Evolutionary conservation across 2,329 filamentous ascomycete genomes (phyloP).

Genomic region (Aquanectria penicillioides): DNA sequence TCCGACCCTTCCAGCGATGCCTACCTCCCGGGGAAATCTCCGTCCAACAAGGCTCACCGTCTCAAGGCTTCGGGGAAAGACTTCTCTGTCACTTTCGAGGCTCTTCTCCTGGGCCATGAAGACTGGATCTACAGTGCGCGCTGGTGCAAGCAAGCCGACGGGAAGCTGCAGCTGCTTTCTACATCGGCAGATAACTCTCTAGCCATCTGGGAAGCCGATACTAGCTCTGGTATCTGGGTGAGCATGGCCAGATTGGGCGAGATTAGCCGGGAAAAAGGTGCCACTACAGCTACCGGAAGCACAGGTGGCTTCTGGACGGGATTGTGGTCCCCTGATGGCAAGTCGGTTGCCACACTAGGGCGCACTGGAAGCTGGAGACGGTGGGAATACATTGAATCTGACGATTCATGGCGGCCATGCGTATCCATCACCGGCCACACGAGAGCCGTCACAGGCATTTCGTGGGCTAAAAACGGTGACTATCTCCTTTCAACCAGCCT

Average conservation of each 20-base stretch:
- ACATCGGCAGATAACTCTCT: conserved; percentile 96
- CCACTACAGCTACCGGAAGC: conserved; percentile 94
- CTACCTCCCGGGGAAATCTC: conserved; percentile 72
- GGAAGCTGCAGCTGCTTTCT: conserved; percentile 78
- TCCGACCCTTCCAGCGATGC: conserved; percentile 68
- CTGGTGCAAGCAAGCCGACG: conserved; percentile 69
- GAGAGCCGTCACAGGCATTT: conserved; percentile 80
- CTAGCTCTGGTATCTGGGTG: conserved; percentile 88
- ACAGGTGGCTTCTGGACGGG: conserved; percentile 97
- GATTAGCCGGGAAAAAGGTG: conserved; percentile 93
- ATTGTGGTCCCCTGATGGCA: conserved; percentile 85
- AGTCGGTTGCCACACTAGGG: conserved; percentile 81
- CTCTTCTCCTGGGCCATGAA: conserved; percentile 91
- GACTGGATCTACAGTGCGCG: conserved; percentile 96
- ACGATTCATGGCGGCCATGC: conserved; percentile 79
- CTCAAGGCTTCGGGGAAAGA: conserved; percentile 70
- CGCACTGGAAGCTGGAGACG: conserved; percentile 93
- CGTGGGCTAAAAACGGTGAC: conserved; percentile 83
- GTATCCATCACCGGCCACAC: conserved; percentile 87
- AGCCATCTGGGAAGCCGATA: conserved; percentile 90
- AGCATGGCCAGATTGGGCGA: conserved; percentile 88
- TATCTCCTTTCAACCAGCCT: conserved; percentile 90
- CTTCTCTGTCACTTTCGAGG: conserved; percentile 91
- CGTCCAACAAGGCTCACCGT: conserved; percentile 89
- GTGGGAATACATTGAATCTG: conserved; percentile 73